phyloP scores from a whole-genome alignment of 2,329 filamentous ascomycete species.

The Pyrenochaeta sp. region DNA sequence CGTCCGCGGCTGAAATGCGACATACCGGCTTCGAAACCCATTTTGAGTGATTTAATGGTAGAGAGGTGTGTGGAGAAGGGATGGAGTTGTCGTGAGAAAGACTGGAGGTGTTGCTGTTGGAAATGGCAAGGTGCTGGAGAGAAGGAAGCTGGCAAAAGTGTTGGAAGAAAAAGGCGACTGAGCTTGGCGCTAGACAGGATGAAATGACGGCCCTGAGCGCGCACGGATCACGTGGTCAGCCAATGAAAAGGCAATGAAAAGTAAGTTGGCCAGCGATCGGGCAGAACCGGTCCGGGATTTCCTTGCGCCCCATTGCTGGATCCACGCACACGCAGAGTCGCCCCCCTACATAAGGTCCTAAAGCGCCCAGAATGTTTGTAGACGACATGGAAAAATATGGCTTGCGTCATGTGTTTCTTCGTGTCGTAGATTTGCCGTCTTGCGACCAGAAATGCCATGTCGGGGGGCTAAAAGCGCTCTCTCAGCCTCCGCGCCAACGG shows the following conservation, averaged over 20 bases:
- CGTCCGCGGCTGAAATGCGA: conserved; percentile 36
- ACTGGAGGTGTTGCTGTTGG: conserved; percentile 10
- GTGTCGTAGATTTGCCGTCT: too few species aligned
- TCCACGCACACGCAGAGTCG: too few species aligned
- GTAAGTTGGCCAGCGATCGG: conserved; percentile 21
- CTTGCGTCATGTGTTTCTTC: too few species aligned
- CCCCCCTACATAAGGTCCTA: too few species aligned
- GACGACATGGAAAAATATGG: too few species aligned
- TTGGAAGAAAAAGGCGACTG: conserved; percentile 30
- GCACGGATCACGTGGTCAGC: conserved; percentile 12
- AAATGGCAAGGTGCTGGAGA: conserved; percentile 26
- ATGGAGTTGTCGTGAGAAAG: conserved; percentile 23
- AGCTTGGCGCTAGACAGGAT: conserved; percentile 21
- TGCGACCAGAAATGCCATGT: too few species aligned
- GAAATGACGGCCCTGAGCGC: conserved; percentile 15
- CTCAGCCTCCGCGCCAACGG: too few species aligned
- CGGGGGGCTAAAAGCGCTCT: too few species aligned
- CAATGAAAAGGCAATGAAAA: conserved; percentile 21
- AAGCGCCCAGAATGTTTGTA: too few species aligned
- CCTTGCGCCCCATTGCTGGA: conserved; percentile 11
- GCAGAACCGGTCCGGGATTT: conserved; percentile 24
- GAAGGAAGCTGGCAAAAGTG: conserved; percentile 30
- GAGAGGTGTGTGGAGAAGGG: conserved; percentile 15
- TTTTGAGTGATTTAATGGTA: conserved; percentile 36
- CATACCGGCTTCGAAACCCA: conserved; percentile 52